Evolutionary conservation across 306 rosid genomes (phyloP), one percentile per base, ranked within the genome.

Genomic region (Myrica gale): DNA sequence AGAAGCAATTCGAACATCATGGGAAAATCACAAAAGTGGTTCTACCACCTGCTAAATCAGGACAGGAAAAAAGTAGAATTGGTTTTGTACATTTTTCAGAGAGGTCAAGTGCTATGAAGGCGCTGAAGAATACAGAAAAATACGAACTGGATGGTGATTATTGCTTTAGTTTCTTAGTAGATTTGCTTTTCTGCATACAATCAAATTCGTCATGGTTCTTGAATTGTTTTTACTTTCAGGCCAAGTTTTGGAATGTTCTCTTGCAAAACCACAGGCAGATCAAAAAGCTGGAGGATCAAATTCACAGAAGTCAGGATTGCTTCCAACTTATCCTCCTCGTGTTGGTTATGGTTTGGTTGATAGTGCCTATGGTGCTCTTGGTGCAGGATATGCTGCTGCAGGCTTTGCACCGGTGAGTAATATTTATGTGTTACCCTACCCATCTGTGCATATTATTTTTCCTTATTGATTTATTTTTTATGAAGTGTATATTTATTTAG

Each of bases 21-120:
- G 98, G 98, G 74, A 95, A 90, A 84, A 92, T 92, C 69, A 90
- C 87, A n/a, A 95, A 95, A 87, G 97, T 90, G 88, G 97, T 92
- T 85, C 88, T 95, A 73, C 98, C 98, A 43, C 93, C 97, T 15
- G 86, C 97, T 84, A 90, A 89, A 69, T 80, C 93, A 54, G 98
- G 98, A 44, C 96, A 87, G 78, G 98, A 92, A 80, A 90, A 76
- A 85, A 95, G 87, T 51, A 87, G 98, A 85, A 95, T 95, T 52
- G 97, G 97, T 55, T 95, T 95, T 87, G 93, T 95, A 63, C 98
- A 95, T 90, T 95, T 95, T 85, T 80, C 89, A 53, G 98, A 95
- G 81, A 90, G 97, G 79, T 87, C 97, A 60, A 84, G 85, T 87
- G 97, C 97, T 65, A 89, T 95, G 98, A 92, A 90, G 88, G 97